These are phyloP conservation scores for Plantago coronopus DNA, from an alignment of 305 asterid genomes.

Conservation along the genomic window DNA sequence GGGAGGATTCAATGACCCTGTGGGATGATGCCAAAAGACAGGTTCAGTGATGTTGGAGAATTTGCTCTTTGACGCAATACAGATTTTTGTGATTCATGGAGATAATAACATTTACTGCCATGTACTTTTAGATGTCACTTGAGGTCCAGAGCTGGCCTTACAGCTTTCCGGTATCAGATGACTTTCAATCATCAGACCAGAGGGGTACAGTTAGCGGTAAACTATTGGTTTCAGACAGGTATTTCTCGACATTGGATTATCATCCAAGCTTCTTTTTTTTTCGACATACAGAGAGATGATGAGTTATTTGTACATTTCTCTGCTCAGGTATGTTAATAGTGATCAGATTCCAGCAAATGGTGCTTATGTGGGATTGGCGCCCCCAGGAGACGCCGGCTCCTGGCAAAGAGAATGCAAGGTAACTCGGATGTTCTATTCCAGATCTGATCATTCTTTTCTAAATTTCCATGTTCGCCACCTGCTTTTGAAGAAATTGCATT, in stretches of 20 bases:
- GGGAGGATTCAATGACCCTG: conserved; percentile 55
- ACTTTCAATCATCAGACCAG: conserved; percentile 45
- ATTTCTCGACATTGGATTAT: conserved; percentile 4
- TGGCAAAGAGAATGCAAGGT: conserved; percentile 99
- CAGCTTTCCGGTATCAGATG: conserved; percentile 67
- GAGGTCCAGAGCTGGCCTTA: conserved; percentile 88
- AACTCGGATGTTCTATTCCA: conserved; percentile 11
- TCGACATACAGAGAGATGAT: background rate
- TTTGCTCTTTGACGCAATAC: background rate
- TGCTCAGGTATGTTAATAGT: conserved; percentile 42
- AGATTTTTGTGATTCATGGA: conserved; percentile 1
- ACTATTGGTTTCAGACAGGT: conserved; percentile 75
- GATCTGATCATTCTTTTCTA: background rate
- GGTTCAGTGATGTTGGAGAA: conserved; percentile 29
- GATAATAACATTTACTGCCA: background rate
- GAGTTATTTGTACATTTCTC: background rate
- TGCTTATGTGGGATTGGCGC: conserved; percentile 83
- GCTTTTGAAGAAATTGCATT: background rate
- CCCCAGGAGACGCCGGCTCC: conserved; percentile 82
- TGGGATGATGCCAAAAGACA: conserved; percentile 89
- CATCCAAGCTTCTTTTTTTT: background rate
- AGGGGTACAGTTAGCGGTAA: conserved; percentile 59
- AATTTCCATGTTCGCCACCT: background rate
- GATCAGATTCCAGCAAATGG: conserved; percentile 55
- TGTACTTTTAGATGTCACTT: conserved; percentile 48